phyloP scores from a whole-genome alignment of 177 flowering plant genomes.

The Telopea speciosissima region DNA sequence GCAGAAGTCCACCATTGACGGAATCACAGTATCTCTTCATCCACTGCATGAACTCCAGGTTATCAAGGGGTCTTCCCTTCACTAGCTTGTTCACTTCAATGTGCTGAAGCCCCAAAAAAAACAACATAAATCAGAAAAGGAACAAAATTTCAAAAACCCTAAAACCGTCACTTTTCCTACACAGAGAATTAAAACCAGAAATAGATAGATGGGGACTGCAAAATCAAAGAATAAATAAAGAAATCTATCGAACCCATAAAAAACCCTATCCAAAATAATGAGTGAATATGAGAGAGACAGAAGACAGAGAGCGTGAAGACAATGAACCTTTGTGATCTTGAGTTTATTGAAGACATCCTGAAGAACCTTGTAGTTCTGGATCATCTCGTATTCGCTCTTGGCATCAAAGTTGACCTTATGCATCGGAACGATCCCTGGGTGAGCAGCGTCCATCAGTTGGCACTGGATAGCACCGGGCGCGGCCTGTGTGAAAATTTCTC shows the following conservation, averaged over 20 bases:
- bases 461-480: conserved; percentile 92
- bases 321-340: conserved; percentile 35
- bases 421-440: conserved; percentile 92
- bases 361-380: conserved; percentile 94
- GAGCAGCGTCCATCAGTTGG: conserved; percentile 84
- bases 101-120: conserved; percentile 27
- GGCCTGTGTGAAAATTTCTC: conserved; percentile 38
- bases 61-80: conserved; percentile 73
- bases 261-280: not conserved
- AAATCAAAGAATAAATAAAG: not conserved
- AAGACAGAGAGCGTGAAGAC: not conserved
- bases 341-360: conserved; percentile 95
- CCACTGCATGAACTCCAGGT: conserved; percentile 78
- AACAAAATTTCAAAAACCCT: not conserved
- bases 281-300: not conserved
- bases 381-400: conserved; percentile 95
- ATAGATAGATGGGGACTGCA: not conserved
- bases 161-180: not conserved
- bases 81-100: conserved; percentile 64
- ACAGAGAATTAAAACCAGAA: not conserved
- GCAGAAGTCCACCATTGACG: conserved; percentile 38
- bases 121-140: not conserved
- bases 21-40: conserved; percentile 70
- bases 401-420: conserved; percentile 98
- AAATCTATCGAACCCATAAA: not conserved